phyloP scores from a whole-genome alignment of 1,284 basidiomycete genomes.

The Cystobasidium slooffiae region DNA sequence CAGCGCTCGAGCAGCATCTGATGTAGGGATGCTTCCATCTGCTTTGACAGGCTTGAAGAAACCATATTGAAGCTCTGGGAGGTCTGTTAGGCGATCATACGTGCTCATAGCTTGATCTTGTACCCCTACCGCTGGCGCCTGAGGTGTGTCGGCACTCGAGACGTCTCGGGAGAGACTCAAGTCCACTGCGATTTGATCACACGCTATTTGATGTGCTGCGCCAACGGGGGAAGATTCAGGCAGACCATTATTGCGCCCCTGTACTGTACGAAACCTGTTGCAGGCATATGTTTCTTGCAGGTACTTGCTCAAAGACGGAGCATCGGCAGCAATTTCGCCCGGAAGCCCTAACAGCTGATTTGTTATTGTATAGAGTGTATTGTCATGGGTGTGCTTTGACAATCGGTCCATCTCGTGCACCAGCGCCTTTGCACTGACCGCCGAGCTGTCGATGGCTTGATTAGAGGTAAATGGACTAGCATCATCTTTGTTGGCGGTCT shows the following conservation, averaged over 20 bases:
- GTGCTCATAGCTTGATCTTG: slow-evolving; percentile 1
- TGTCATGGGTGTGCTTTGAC: too few species aligned
- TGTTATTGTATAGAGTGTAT: too few species aligned
- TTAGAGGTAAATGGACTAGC: too few species aligned
- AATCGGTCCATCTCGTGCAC: too few species aligned
- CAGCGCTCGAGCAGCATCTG: slow-evolving; percentile 30
- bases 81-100: slow-evolving; percentile 10
- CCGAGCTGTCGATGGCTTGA: too few species aligned
- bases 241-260: background rate
- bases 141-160: background rate
- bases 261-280: too few species aligned
- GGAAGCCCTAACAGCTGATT: too few species aligned
- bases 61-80: slow-evolving; percentile 28
- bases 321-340: too few species aligned
- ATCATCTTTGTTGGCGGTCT: too few species aligned
- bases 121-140: background rate
- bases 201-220: slow-evolving; percentile 22
- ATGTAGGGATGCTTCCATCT: background rate
- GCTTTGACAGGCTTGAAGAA: slow-evolving; percentile 30
- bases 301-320: too few species aligned
- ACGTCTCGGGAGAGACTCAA: slow-evolving; percentile 15
- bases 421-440: too few species aligned
- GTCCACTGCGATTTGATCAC: slow-evolving; percentile 38
- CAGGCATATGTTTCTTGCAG: too few species aligned
- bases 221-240: background rate